Evolutionary conservation across 352 stramenopile genomes (phyloP), one percentile per base, ranked within the genome.

Genomic region (Peronosclerospora sorghi): DNA sequence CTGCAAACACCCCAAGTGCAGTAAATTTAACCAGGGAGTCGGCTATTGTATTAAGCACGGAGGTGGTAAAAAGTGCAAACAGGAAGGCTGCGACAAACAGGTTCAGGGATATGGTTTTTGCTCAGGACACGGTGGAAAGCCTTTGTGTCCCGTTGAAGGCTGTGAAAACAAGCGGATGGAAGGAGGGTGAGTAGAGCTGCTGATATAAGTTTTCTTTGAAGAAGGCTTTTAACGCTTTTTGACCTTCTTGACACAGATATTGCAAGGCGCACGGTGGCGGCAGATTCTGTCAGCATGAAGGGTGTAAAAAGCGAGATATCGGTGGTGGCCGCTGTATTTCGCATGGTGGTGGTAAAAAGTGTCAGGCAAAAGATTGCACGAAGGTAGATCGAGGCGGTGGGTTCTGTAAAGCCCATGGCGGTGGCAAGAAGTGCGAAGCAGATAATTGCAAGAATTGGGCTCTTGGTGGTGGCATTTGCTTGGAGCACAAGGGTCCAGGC

Each of bases 271-370:
- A 95, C 24, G 83, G 83, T 7, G 83, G 82, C 2, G 83, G 77
- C 0, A 62, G 80, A 8, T 89, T 82, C 37, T 93, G 81, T 21
- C 79, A 87, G 38, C 46, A 71, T 8, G 60, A 72, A 12, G 65
- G 59, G 7, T 93, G 81, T 45, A 83, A 83, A 59, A 86, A 73
- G 55, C 75, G 78, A 18, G 81, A 93, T 47, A 88, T 94, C 48
- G 83, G 81, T 20, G 81, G 83, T 4, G 83, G 83, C 1, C 85
- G 67, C 23, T 95, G 83, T 50, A 95, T 90, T 34, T 64, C 73
- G 2, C 83, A 95, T 39, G 83, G 83, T 30, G 83, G 83, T 42
- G 83, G 83, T 10, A 94, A 93, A 55, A 86, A 87, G 29, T 93
- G 81, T 49, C 61, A 69, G 8, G 54, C 59, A 9, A 54, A 72